Conservation (phyloP, 2,329 filamentous ascomycete genomes). For the Westerdykella sp. region DNA sequence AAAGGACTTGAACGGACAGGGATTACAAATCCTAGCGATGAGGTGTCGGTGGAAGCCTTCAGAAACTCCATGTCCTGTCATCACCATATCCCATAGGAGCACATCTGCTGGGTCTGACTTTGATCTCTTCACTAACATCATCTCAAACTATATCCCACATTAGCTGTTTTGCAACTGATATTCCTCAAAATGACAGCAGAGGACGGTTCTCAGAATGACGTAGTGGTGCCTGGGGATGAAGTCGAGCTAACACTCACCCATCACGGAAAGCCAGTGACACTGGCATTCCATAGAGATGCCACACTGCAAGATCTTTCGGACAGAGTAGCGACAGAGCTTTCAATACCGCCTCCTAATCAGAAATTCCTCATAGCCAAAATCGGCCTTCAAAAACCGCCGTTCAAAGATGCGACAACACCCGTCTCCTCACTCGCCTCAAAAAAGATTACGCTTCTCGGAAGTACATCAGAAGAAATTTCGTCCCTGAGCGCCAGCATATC, state of each 20-base stretch:
- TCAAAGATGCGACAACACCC: conserved; percentile 52
- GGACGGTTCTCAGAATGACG: neutral
- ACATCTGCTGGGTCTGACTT: neutral
- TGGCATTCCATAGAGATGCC: conserved; percentile 45
- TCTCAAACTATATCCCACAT: too few relatives aligned
- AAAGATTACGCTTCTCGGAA: conserved; percentile 61
- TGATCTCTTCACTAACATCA: neutral
- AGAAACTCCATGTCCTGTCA: conserved; percentile 12
- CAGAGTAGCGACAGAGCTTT: conserved; percentile 51
- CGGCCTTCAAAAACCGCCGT: conserved; percentile 59
- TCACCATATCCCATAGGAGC: too few relatives aligned
- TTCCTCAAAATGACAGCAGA: neutral
- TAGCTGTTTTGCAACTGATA: neutral
- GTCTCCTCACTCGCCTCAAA: conserved; percentile 48
- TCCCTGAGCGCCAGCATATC: conserved; percentile 42
- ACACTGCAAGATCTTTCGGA: conserved; percentile 55
- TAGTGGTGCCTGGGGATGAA: neutral
- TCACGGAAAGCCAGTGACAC: conserved; percentile 47
- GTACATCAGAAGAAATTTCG: conserved; percentile 55
- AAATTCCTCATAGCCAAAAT: conserved; percentile 62
- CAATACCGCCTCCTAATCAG: conserved; percentile 58
- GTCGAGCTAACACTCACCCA: conserved; percentile 47
- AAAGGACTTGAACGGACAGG: too few relatives aligned
- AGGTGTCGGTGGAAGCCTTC: conserved; percentile 29
- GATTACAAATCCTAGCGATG: conserved; percentile 33